Evolutionary conservation across 345 rosid species (phyloP), one percentile per base, ranked within the genome.

Genomic region (Alliaria petiolata): DNA sequence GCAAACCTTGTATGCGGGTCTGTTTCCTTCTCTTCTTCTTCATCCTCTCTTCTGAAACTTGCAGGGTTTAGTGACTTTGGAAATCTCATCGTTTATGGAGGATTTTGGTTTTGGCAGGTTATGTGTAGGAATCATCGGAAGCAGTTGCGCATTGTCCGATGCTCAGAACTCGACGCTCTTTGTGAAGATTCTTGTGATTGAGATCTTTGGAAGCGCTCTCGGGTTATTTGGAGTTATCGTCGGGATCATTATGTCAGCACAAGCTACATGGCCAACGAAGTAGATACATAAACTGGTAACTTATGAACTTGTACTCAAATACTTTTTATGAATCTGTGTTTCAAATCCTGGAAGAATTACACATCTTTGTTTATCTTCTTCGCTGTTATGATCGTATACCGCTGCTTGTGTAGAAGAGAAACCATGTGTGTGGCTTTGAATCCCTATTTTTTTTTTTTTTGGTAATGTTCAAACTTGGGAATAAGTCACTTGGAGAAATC

Each of bases 1-100:
- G 99, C 99, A 31, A 93, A 93, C 81, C 96, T 93, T 75, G 98
- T 89, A 52, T 92, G 98, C 76, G 96, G 98, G 96, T 89, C 66
- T 31, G 80, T 56, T 46, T n/a, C n/a, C n/a, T n/a, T n/a, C 59
- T 77, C 80, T 64, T 79, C 28, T 63, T 83, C 65, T 5, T 49
- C 72, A 6, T 26, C 8, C 13, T 52, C 1, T 45, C 6, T 26
- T 16, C 2, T 12, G 16, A 28, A 64, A 11, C 16, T 22, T 53
- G 9, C 59, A 54, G 19, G 6, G 6, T 39, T 39, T 40, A 43
- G 40, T 44, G 8, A 22, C 9, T 28, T 0, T 14, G 34, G 30
- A 42, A 2, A 16, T 42, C 44, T 57, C 30, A 57, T 5, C 3
- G 26, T 60, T 33, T 46, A 15, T 15, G 26, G n/a, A n/a, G n/a